A percentile compares a stretch with the other conserved stretches of the same genome.
Evolutionary conservation across 306 rosid species (phyloP).

Genomic region (Cucumis hystrix): DNA sequence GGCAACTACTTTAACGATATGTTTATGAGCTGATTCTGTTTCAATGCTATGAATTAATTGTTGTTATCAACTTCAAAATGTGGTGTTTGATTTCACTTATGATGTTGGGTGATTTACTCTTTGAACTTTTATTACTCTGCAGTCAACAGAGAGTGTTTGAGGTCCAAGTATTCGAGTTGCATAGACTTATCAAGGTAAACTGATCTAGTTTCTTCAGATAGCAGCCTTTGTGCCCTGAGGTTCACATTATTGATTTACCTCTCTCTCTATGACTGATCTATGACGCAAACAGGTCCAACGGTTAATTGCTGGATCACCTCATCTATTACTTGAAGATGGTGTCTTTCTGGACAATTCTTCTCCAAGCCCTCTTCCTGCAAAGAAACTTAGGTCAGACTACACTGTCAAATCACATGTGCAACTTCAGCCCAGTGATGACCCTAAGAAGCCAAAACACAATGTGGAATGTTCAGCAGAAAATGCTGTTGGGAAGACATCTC

Average conservation of each 20-base stretch:
- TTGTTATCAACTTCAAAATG: neutral
- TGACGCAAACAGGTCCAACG: conserved; percentile 59
- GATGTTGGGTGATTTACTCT: conserved; percentile 26
- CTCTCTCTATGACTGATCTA: neutral
- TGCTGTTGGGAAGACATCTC: conserved; percentile 61
- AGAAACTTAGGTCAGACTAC: conserved; percentile 25
- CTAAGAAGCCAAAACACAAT: conserved; percentile 45
- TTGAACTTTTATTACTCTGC: conserved; percentile 52
- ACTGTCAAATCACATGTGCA: conserved; percentile 4
- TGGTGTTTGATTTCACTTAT: conserved; percentile 7
- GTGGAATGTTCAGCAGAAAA: conserved; percentile 81
- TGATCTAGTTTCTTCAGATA: conserved; percentile 11
- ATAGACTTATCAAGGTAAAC: conserved; percentile 59
- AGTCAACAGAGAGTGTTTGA: conserved; percentile 77
- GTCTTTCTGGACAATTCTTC: conserved; percentile 51
- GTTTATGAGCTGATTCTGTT: neutral
- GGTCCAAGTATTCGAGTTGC: conserved; percentile 71
- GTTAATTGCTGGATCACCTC: conserved; percentile 82
- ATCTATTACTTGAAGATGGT: conserved; percentile 52
- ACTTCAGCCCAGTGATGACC: conserved; percentile 34
- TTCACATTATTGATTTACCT: neutral
- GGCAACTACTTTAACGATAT: neutral
- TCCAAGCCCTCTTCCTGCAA: conserved; percentile 33
- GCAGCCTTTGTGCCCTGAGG: neutral
- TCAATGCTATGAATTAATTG: neutral